phyloP scores from a whole-genome alignment of 2,329 filamentous ascomycete genomes.

The Clonostachys byssicola region DNA sequence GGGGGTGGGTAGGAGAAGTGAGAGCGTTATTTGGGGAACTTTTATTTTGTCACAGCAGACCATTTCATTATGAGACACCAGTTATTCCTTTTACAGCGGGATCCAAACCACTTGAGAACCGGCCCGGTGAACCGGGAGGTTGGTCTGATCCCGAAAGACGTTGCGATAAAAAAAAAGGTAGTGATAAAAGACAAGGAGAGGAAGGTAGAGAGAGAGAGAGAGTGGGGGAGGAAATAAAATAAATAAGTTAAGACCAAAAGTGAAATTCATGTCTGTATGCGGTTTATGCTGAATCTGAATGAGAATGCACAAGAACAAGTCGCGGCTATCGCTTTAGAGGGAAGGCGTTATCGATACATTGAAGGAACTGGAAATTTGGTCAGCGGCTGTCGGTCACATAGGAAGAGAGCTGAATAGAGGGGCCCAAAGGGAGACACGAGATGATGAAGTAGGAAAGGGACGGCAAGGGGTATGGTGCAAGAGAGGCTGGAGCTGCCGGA shows the following conservation, averaged over 20 bases:
- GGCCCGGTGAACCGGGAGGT: background rate
- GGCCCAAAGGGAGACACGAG: too few relatives aligned
- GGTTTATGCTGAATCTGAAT: too few relatives aligned
- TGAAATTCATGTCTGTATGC: background rate
- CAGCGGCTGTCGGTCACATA: too few relatives aligned
- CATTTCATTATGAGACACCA: background rate
- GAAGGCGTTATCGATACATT: slow-evolving; percentile 11
- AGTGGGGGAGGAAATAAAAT: background rate
- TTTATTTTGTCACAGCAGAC: background rate
- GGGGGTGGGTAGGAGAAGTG: too few relatives aligned
- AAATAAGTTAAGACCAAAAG: background rate
- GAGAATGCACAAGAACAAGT: too few relatives aligned
- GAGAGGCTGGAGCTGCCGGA: background rate
- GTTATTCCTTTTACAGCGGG: too few relatives aligned
- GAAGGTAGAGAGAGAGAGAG: too few relatives aligned
- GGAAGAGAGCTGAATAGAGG: too few relatives aligned
- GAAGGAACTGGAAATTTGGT: slow-evolving; percentile 7
- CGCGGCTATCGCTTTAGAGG: background rate
- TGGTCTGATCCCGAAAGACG: too few relatives aligned
- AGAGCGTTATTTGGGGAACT: background rate
- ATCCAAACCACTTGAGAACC: background rate
- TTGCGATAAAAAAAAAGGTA: too few relatives aligned
- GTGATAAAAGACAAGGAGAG: too few relatives aligned
- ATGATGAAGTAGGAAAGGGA: too few relatives aligned
- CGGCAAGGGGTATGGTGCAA: background rate